A percentile compares a stretch with the other conserved stretches of the same genome.
phyloP scores from a whole-genome alignment of 768 basidiomycete species.

The Cubamyces lactineus region DNA sequence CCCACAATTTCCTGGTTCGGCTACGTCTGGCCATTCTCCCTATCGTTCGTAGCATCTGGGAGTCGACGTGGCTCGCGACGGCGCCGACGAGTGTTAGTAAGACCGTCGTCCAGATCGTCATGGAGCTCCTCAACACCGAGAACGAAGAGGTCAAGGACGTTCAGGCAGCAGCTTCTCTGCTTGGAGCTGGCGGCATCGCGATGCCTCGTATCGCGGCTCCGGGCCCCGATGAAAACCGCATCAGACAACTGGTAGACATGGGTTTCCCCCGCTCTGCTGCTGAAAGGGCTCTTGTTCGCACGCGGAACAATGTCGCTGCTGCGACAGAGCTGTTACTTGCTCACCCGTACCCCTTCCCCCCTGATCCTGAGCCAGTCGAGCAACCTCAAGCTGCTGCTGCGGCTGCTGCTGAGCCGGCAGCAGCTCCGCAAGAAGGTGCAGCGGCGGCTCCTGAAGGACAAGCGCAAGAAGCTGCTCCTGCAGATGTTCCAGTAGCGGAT shows the following conservation, averaged over 20 bases:
- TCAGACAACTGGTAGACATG: slow-evolving; percentile 92
- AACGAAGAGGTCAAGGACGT: slow-evolving; percentile 70
- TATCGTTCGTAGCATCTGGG: slow-evolving; percentile 72
- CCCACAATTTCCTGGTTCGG: slow-evolving; percentile 84
- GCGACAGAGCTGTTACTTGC: slow-evolving; percentile 87
- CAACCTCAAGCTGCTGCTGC: slow-evolving; percentile 31
- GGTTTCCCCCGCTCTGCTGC: slow-evolving; percentile 92
- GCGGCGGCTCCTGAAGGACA: slow-evolving; percentile 9
- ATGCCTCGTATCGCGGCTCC: slow-evolving; percentile 37
- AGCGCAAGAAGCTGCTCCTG: slow-evolving; percentile 9
- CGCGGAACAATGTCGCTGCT: slow-evolving; percentile 84
- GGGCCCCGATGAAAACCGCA: slow-evolving; percentile 73
- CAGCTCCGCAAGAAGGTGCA: slow-evolving; percentile 23
- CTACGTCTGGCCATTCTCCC: slow-evolving; percentile 75
- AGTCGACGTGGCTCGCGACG: slow-evolving; percentile 77
- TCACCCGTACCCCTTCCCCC: slow-evolving; percentile 77
- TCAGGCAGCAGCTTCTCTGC: slow-evolving; percentile 38
- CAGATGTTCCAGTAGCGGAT: slow-evolving; percentile 31
- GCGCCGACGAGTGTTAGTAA: slow-evolving; percentile 77
- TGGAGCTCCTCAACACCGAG: slow-evolving; percentile 83
- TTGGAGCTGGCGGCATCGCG: slow-evolving; percentile 36
- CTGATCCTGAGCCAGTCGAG: slow-evolving; percentile 57
- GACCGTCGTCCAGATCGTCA: slow-evolving; percentile 72
- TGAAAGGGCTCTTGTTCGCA: slow-evolving; percentile 79
- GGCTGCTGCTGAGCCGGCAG: slow-evolving; percentile 20